Percentiles rank a stretch among this genome's conserved stretches.
These are phyloP conservation scores for Termitomyces bulborhizus DNA, from an alignment of 768 basidiomycete species.

Conservation along the genomic window DNA sequence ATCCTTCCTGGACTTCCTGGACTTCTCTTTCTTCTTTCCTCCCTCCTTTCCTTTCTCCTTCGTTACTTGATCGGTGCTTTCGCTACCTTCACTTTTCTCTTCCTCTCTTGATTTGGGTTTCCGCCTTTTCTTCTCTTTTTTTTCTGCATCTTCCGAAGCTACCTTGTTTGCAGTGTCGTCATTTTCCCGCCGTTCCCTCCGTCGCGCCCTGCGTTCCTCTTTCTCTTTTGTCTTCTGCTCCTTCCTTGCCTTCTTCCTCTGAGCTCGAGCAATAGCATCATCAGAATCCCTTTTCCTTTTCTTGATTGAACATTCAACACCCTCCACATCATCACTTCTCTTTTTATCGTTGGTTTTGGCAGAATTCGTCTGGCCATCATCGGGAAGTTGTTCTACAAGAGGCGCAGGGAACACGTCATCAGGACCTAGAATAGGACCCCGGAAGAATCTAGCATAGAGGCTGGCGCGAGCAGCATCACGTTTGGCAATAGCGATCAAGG, in stretches of 20 bases:
- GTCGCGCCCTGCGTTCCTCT: conserved; percentile 15
- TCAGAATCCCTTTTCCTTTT: conserved; percentile 11
- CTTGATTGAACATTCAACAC: not conserved
- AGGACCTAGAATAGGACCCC: conserved; percentile 63
- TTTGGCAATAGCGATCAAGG: conserved; percentile 60
- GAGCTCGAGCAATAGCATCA: conserved; percentile 4
- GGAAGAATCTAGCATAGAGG: conserved; percentile 78
- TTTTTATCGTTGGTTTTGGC: not conserved
- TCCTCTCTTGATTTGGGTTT: conserved; percentile 6
- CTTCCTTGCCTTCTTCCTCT: conserved; percentile 9
- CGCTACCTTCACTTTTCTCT: not conserved
- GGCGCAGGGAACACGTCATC: conserved; percentile 17
- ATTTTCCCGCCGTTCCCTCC: conserved; percentile 1
- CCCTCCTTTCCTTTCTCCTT: conserved; percentile 4
- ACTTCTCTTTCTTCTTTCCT: conserved; percentile 5
- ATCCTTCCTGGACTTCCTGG: not conserved
- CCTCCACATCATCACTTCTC: conserved; percentile 8
- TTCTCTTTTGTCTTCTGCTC: conserved; percentile 15
- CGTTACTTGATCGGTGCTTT: not conserved
- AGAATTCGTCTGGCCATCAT: not conserved
- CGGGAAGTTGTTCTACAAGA: not conserved
- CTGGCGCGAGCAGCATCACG: conserved; percentile 68
- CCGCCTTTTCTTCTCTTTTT: conserved; percentile 14
- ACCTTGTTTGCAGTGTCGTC: not conserved
- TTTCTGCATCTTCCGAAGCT: not conserved